Conservation (phyloP, 345 rosid species). For the Populus tremula region DNA sequence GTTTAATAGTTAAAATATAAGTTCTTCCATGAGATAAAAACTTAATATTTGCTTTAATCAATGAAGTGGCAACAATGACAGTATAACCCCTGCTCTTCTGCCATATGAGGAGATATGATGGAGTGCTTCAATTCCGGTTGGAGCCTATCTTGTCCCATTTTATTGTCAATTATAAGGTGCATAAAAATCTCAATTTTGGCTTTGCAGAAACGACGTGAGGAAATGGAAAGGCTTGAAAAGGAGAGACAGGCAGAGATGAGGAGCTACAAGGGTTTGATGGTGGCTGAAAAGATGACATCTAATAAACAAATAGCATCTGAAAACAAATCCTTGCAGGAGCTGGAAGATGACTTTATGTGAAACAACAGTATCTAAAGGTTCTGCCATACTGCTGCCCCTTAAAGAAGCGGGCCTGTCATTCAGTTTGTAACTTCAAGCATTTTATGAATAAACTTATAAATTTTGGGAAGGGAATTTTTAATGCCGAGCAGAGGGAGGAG, state of each 20-base stretch:
- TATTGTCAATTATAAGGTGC: neutral
- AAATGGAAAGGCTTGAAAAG: constrained; percentile 82
- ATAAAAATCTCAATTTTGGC: neutral
- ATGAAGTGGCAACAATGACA: neutral
- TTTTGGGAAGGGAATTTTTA: neutral
- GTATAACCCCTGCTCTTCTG: neutral
- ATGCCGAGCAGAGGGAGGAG: constrained; percentile 4
- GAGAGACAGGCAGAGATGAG: constrained; percentile 87
- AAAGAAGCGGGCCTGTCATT: constrained; percentile 21
- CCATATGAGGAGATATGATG: neutral
- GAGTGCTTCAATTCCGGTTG: neutral
- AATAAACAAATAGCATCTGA: constrained; percentile 84
- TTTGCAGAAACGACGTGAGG: constrained; percentile 86
- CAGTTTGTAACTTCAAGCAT: constrained; percentile 18
- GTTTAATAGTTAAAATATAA: neutral
- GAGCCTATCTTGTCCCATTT: neutral
- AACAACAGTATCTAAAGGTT: neutral
- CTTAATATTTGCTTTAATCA: neutral
- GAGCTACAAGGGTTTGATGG: constrained; percentile 98
- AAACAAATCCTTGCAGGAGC: constrained; percentile 84
- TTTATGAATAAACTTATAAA: neutral
- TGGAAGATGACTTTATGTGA: constrained; percentile 98
- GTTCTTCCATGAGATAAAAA: neutral
- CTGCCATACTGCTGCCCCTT: constrained; percentile 15
- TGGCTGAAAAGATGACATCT: constrained; percentile 89